phyloP scores from a whole-genome alignment of 2,329 filamentous ascomycete genomes.

The Sarocladiaceae sp. region DNA sequence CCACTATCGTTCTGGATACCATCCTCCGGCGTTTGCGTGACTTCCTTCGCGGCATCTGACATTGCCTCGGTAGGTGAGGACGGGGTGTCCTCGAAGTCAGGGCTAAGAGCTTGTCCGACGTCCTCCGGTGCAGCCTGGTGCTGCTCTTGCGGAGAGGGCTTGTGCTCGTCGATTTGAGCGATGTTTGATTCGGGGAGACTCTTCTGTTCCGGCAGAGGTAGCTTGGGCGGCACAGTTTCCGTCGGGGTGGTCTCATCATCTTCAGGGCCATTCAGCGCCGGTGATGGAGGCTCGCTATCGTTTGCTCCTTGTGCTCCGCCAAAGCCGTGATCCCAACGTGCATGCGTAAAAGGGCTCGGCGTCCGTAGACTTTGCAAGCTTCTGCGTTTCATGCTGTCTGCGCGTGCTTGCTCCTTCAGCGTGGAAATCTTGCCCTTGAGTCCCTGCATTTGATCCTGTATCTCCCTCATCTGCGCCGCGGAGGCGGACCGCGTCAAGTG shows the following conservation, averaged over 20 bases:
- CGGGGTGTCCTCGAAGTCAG: not conserved
- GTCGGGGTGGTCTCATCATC: conserved; percentile 6
- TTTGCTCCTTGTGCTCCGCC: not conserved
- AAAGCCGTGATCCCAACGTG: conserved; percentile 33
- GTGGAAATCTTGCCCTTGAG: conserved; percentile 81
- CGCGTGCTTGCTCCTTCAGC: conserved; percentile 71
- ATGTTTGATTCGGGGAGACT: not conserved
- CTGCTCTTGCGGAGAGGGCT: not conserved
- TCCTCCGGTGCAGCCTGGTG: not conserved
- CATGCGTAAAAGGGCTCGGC: conserved; percentile 74
- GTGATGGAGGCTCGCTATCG: conserved; percentile 2
- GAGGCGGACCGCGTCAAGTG: conserved; percentile 64
- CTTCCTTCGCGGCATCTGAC: not conserved
- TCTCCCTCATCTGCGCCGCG: conserved; percentile 64
- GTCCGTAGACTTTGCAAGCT: conserved; percentile 73
- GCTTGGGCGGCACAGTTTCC: not conserved
- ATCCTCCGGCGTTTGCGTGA: not conserved
- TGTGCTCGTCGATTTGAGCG: not conserved
- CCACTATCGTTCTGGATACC: conserved; percentile 15
- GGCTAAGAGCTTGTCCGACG: not conserved
- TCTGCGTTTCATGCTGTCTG: conserved; percentile 72
- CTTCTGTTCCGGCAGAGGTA: not conserved
- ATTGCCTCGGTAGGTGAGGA: conserved; percentile 18
- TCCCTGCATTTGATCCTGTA: conserved; percentile 82
- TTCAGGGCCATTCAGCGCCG: not conserved